phyloP scores from a whole-genome alignment of 1,284 basidiomycete genomes.

The Sanghuangporus weigelae region DNA sequence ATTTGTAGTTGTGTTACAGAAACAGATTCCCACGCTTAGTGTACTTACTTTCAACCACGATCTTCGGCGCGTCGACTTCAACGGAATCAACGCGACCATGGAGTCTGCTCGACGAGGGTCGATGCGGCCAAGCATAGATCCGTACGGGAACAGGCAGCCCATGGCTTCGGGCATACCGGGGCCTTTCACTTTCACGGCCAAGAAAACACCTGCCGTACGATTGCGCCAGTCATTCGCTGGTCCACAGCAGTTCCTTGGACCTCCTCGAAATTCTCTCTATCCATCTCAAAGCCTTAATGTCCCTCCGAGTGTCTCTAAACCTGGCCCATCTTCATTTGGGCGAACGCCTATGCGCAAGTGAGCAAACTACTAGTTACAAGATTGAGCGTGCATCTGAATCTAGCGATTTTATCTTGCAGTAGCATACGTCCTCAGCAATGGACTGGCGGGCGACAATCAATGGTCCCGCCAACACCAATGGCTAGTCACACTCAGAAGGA shows the following conservation, averaged over 20 bases:
- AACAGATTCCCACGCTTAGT: neutral
- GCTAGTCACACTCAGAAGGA: constrained; percentile 57
- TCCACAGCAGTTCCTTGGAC: constrained; percentile 41
- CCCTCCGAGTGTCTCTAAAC: constrained; percentile 63
- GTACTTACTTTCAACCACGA: neutral
- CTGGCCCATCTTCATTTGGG: constrained; percentile 45
- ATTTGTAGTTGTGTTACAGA: constrained; percentile 1
- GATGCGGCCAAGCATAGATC: constrained; percentile 49
- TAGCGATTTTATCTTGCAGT: constrained; percentile 28
- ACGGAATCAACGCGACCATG: constrained; percentile 28
- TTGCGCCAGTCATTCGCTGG: constrained; percentile 68
- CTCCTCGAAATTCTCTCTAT: constrained; percentile 60
- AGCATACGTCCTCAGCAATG: constrained; percentile 64
- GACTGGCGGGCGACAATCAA: constrained; percentile 39
- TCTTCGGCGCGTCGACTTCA: neutral
- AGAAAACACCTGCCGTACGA: constrained; percentile 43
- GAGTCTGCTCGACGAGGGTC: constrained; percentile 53
- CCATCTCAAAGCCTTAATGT: constrained; percentile 63
- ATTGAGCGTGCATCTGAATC: neutral
- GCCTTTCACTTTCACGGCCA: constrained; percentile 46
- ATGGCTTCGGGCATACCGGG: constrained; percentile 34
- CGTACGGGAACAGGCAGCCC: constrained; percentile 43
- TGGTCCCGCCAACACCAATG: constrained; percentile 38
- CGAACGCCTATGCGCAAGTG: constrained; percentile 72
- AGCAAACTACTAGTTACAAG: constrained; percentile 25